Evolutionary conservation across 2,329 filamentous ascomycete genomes (phyloP), one percentile per base, ranked within the genome.

Genomic region (Cladosporium sp.): DNA sequence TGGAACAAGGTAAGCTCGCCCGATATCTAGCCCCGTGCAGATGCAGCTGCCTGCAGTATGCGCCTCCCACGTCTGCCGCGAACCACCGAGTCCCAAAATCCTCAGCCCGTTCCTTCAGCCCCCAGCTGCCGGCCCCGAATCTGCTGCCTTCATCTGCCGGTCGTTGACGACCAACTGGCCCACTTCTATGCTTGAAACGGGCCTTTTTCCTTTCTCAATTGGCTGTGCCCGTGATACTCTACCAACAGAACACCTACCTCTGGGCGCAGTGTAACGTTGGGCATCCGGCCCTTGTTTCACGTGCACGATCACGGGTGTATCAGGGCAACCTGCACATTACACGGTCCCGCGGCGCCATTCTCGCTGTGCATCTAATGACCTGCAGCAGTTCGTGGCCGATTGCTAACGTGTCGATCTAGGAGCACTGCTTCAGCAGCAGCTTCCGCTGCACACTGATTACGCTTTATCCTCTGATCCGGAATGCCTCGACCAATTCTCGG

Each of bases 341-440:
- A 52, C 61, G 18, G 40, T 52, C 61, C 61, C 35, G 50, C 35
- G 50, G 61, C 33, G 50, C 29, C 50, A 63, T 63, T 63, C 50
- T 63, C 61, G 61, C 61, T 46, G 50, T 63, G 61, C 61, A 63
- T 63, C 50, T 49, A 60, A 64, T 64, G 18, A 58, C 56, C 50
- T 67, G 58, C 56, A 61, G 50, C 57, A 44, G 58, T 53, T 67
- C 67, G 67, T 66, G 52, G 62, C 71, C 74, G 74, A 76, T 78
- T 78, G 76, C 78, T 79, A 79, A 77, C 80, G 77, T 69, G 71
- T 72, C 72, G 70, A 72, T 69, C 72, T 77, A 78, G 71, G 68
- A 77, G 74, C 79, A 75, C 74, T 82, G 71, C 78, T 82, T 69
- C 79, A 80, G 69, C 78, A 80, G 67, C 75, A 77, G 70, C 75